These are phyloP conservation scores for Tetraselmis striata DNA, from an alignment of 139 green algal species.

Conservation along the genomic window DNA sequence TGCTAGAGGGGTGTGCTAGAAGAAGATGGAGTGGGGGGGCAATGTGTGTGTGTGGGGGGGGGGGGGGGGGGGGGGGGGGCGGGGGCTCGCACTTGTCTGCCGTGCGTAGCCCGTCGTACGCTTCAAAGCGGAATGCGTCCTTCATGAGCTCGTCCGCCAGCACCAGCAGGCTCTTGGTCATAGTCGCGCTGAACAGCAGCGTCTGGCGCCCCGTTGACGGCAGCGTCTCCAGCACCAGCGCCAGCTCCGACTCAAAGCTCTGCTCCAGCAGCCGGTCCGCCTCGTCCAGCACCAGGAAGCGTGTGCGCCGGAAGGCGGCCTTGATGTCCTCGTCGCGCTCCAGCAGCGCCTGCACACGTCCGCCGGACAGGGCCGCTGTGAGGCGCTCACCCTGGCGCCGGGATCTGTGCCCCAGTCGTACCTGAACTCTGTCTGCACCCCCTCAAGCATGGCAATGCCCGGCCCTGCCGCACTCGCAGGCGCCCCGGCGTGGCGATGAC, in stretches of 20 bases:
- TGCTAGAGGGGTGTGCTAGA: too few species aligned
- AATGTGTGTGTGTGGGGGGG: too few species aligned
- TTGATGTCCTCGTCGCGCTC: slow-evolving; percentile 27
- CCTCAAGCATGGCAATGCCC: too few species aligned
- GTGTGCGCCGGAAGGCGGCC: slow-evolving; percentile 28
- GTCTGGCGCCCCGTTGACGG: slow-evolving; percentile 67
- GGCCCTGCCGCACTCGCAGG: slow-evolving; percentile 27
- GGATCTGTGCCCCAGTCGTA: too few species aligned
- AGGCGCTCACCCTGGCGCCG: too few species aligned
- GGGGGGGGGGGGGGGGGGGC: too few species aligned
- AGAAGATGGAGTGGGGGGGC: too few species aligned
- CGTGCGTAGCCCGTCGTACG: slow-evolving; percentile 84
- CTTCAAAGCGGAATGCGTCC: slow-evolving; percentile 54
- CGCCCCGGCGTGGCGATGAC: slow-evolving; percentile 92
- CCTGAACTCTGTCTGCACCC: too few species aligned
- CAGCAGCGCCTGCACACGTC: slow-evolving; percentile 44
- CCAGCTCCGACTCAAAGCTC: slow-evolving; percentile 70
- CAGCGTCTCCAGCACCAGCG: slow-evolving; percentile 22
- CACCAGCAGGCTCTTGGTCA: slow-evolving; percentile 65
- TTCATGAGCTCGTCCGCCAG: slow-evolving; percentile 45
- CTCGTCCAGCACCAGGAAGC: slow-evolving; percentile 92
- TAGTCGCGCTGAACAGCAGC: slow-evolving; percentile 89
- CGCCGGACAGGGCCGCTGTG: too few species aligned
- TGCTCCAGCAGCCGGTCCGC: slow-evolving; percentile 87
- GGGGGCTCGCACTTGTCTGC: slow-evolving; percentile 41